Base-by-base conservation (phyloP, 768 basidiomycete genomes). In the Lentinula edodes region DNA sequence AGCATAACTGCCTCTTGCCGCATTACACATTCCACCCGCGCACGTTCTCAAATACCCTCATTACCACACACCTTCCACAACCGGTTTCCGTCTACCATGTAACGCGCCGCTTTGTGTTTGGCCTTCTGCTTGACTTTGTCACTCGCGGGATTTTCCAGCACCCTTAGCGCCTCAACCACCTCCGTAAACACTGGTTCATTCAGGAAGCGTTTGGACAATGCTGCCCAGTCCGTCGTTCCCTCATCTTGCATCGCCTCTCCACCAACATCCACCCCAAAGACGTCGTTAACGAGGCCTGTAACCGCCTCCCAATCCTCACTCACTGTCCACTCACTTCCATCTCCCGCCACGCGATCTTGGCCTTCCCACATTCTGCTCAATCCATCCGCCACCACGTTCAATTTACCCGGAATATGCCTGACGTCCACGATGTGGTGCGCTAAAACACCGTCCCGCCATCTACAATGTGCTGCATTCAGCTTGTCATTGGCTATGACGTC, bases 351-450 rank as follows among this genome's bases (percentile, higher is more conserved):
- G 3, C 28, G 3, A 3, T 28, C 28, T 4, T 28, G 28, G 28
- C 28, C 28, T 4, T 28, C 28, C 28, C 28, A 28, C 28, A 28
- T 3, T 3, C 28, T 28, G 3, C 28, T 28, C 28, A 50, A 1
- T 15, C 2, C 7, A n/a, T 34, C 46, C 66, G 69, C 68, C 68
- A 71, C 39, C 71, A 61, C 76, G 76, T 52, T 78, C 72, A 28
- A 3, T 3, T 4, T 28, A 0, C 28, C 28, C 2, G 28, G 28
- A 4, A 28, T 28, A 4, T 28, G 28, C 3, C 28, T 1, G 2
- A 28, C 28, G 3, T 28, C 28, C 3, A 28, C 28, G 3, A 28
- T 28, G 28, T 28, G 28, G 3, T 28, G 28, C 3, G 28, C 28
- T 3, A 28, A 4, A 0, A 28, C 28, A 2, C 28, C 28, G 3